Percentiles rank a stretch among this genome's conserved stretches.
Evolutionary conservation across 495 filamentous ascomycete species (phyloP).

Genomic region (Pseudomonodictys pantanalensis): DNA sequence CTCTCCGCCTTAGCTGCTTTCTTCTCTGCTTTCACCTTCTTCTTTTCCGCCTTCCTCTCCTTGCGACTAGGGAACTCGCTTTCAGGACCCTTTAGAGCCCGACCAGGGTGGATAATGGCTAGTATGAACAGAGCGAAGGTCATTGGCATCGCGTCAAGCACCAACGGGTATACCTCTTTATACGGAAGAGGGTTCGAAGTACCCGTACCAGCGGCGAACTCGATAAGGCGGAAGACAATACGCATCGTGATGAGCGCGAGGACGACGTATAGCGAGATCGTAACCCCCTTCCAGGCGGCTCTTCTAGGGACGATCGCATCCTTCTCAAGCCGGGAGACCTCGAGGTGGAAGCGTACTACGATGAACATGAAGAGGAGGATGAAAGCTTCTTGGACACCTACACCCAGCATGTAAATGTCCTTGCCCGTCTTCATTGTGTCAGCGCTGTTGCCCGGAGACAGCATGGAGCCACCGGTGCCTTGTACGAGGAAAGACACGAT

Average conservation of each 20-base stretch:
- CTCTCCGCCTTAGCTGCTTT: slow-evolving; percentile 29
- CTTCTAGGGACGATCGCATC: slow-evolving; percentile 4
- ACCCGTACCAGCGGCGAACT: slow-evolving; percentile 49
- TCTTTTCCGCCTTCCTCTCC: slow-evolving; percentile 40
- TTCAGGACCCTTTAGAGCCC: slow-evolving; percentile 49
- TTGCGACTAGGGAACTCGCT: slow-evolving; percentile 39
- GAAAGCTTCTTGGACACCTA: slow-evolving; percentile 60
- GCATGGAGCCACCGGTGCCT: slow-evolving; percentile 50
- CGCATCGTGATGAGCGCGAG: slow-evolving; percentile 55
- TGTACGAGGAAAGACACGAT: slow-evolving; percentile 65
- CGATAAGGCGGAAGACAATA: slow-evolving; percentile 59
- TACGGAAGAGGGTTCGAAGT: slow-evolving; percentile 45
- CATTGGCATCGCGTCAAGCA: slow-evolving; percentile 60
- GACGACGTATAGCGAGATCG: slow-evolving; percentile 52
- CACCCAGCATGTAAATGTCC: slow-evolving; percentile 60
- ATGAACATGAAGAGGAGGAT: slow-evolving; percentile 53
- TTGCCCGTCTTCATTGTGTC: slow-evolving; percentile 46
- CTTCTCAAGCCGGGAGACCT: slow-evolving; percentile 34
- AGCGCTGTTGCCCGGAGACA: slow-evolving; percentile 26
- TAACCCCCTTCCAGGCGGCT: slow-evolving; percentile 44
- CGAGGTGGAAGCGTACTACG: slow-evolving; percentile 50
- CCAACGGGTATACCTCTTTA: slow-evolving; percentile 56
- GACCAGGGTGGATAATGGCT: slow-evolving; percentile 53
- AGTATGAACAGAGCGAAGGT: slow-evolving; percentile 49
- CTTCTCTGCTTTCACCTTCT: slow-evolving; percentile 36